Conservation (phyloP, 1,284 basidiomycete species). For the Puccinia horiana region DNA sequence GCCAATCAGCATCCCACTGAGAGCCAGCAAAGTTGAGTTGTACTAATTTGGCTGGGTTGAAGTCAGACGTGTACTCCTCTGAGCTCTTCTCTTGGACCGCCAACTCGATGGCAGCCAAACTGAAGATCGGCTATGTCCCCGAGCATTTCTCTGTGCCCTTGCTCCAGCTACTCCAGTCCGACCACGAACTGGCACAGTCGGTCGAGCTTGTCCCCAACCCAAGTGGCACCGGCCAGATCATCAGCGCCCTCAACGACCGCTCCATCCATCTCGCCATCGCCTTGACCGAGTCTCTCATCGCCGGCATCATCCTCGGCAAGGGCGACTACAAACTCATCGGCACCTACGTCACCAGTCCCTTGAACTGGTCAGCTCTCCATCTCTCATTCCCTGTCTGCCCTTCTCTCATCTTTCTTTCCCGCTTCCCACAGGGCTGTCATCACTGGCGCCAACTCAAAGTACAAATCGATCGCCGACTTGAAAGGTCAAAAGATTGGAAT, state of each 20-base stretch:
- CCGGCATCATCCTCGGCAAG: constrained; percentile 85
- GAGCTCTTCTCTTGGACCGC: neutral
- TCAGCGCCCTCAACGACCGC: constrained; percentile 74
- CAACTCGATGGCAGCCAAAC: constrained; percentile 32
- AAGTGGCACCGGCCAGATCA: constrained; percentile 87
- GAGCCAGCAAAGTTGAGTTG: too few species aligned
- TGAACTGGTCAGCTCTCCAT: constrained; percentile 77
- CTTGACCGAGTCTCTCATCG: constrained; percentile 87
- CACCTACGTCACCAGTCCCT: constrained; percentile 82
- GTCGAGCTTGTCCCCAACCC: constrained; percentile 86
- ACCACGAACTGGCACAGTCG: constrained; percentile 67
- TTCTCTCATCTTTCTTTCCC: neutral
- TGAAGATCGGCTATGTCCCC: constrained; percentile 66
- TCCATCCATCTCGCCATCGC: constrained; percentile 89
- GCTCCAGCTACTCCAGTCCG: constrained; percentile 67
- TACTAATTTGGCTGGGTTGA: too few species aligned
- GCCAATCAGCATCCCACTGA: too few species aligned
- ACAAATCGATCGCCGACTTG: constrained; percentile 73
- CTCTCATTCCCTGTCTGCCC: too few species aligned
- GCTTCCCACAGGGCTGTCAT: constrained; percentile 79
- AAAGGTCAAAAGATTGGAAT: constrained; percentile 83
- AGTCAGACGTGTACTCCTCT: too few species aligned
- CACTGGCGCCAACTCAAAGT: constrained; percentile 75
- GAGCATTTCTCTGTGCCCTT: constrained; percentile 90
- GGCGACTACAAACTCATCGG: constrained; percentile 86